Percentiles rank a stretch among this genome's conserved stretches.
phyloP scores from a whole-genome alignment of 441 rosid genomes.

The Erodium texanum region DNA sequence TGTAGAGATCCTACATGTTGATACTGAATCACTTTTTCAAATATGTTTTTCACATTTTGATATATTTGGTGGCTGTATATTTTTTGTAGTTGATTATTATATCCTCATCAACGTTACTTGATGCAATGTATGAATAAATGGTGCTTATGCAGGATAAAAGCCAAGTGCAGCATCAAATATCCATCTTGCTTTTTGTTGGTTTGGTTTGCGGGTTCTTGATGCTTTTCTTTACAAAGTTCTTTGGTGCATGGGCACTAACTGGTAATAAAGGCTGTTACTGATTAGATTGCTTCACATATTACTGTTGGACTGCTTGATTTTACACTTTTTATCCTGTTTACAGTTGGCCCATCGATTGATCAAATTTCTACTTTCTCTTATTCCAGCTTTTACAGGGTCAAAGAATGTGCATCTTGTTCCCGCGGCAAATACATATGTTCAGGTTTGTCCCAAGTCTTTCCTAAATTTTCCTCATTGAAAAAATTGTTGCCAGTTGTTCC shows the following conservation, averaged over 20 bases:
- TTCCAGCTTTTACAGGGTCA: conserved; percentile 54
- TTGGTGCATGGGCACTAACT: conserved; percentile 44
- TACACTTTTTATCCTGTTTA: no score
- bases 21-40: not conserved
- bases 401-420: conserved; percentile 47
- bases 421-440: conserved; percentile 55
- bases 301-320: not conserved
- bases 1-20: not conserved
- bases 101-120: not conserved
- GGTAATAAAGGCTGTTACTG: conserved; percentile 36
- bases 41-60: no score
- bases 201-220: conserved; percentile 41
- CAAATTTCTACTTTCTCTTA: conserved; percentile 3
- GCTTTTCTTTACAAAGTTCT: conserved; percentile 45
- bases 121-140: conserved; percentile 13
- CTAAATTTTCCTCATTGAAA: not conserved
- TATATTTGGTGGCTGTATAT: not conserved
- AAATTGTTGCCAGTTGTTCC: no score
- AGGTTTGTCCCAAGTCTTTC: no score
- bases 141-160: conserved; percentile 39
- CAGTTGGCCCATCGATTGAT: not conserved
- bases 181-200: conserved; percentile 48
- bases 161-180: conserved; percentile 59
- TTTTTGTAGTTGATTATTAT: not conserved
- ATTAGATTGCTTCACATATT: conserved; percentile 2